Conservation (phyloP, 139 green algal genomes). For the Tetraselmis striata region DNA sequence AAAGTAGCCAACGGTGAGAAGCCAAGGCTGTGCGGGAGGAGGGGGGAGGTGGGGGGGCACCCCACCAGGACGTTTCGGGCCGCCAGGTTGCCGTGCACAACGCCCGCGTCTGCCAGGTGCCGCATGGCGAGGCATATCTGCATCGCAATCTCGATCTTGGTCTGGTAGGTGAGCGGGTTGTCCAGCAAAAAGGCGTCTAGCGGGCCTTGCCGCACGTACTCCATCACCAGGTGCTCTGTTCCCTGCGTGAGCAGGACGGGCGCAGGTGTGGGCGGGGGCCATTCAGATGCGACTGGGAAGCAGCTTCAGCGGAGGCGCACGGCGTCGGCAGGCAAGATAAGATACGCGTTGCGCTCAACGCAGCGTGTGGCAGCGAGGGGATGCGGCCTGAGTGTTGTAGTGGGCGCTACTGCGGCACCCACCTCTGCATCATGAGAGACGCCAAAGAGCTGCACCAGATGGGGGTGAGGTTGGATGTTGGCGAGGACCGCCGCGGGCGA, state of each 20-base stretch:
- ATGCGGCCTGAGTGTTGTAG: no score
- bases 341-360: no score
- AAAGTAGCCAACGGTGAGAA: no score
- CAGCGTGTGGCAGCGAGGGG: no score
- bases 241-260: no score
- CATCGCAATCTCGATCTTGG: background rate
- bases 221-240: background rate
- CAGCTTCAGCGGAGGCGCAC: no score
- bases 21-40: no score
- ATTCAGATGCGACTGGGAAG: no score
- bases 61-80: constrained; percentile 49
- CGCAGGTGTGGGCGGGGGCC: no score
- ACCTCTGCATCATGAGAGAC: background rate
- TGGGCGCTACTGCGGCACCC: no score
- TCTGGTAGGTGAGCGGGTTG: background rate
- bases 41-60: no score
- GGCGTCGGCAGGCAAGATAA: no score
- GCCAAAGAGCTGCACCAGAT: background rate
- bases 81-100: constrained; percentile 49
- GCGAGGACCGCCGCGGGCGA: background rate
- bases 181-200: background rate
- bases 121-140: constrained; percentile 47
- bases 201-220: background rate
- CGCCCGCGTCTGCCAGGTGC: constrained; percentile 26
- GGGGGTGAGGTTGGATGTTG: background rate